Percentiles rank a stretch among this genome's conserved stretches.
Conservation (phyloP, 306 rosid species). For the Inga oerstediana region DNA sequence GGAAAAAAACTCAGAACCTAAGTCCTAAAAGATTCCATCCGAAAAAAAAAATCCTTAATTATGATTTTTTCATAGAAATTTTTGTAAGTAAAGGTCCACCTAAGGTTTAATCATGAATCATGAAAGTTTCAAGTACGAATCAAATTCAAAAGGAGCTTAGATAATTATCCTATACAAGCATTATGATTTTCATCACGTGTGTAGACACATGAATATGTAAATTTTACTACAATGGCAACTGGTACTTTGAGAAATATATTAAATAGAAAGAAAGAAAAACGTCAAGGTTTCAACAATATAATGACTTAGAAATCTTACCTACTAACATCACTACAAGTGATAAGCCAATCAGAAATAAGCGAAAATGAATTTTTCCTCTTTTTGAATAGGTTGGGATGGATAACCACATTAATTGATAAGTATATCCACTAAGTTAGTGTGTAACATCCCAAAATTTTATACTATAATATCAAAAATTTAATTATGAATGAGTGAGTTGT, state of each 20-base stretch:
- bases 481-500: too few species aligned
- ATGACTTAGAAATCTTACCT: constrained; percentile 17
- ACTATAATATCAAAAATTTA: too few species aligned
- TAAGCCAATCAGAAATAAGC: background rate
- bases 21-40: too few species aligned
- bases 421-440: background rate
- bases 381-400: background rate
- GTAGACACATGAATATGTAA: background rate
- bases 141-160: background rate
- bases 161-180: background rate
- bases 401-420: background rate
- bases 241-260: background rate
- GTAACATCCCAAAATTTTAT: too few species aligned
- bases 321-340: background rate
- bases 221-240: background rate
- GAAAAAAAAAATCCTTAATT: too few species aligned
- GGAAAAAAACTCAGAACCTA: too few species aligned
- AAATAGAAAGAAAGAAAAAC: background rate
- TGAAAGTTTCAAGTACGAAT: background rate
- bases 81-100: background rate
- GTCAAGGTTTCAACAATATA: background rate
- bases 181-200: background rate
- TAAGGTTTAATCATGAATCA: background rate
- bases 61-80: too few species aligned
- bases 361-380: background rate